These are phyloP conservation scores for Cladosporium velox DNA, from an alignment of 2,329 filamentous ascomycete species.

Conservation along the genomic window DNA sequence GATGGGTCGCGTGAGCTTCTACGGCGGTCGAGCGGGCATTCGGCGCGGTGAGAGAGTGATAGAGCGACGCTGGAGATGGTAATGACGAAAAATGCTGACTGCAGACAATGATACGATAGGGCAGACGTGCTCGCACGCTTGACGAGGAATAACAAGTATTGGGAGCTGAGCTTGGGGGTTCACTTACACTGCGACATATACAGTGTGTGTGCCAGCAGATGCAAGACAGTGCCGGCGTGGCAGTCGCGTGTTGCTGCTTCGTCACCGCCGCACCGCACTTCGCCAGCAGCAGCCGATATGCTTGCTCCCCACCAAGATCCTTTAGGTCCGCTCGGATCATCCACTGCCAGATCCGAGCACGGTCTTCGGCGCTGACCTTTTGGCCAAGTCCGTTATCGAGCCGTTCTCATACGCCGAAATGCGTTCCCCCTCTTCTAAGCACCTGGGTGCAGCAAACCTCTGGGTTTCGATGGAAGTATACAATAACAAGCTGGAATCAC, in stretches of 20 bases:
- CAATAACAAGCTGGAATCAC: background rate
- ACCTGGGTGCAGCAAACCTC: background rate
- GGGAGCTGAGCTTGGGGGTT: background rate
- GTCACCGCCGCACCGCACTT: constrained; percentile 13
- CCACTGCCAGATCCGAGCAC: background rate
- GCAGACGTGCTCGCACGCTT: background rate
- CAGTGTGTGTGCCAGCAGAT: background rate
- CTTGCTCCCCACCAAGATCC: constrained; percentile 14
- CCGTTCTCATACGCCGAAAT: background rate
- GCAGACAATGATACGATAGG: background rate
- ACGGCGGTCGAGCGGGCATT: constrained; percentile 13
- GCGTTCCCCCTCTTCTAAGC: background rate
- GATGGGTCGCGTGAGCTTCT: constrained; percentile 19
- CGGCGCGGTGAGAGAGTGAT: background rate
- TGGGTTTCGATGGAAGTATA: background rate
- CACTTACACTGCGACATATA: background rate
- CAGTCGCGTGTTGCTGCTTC: constrained; percentile 17
- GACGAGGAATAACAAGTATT: background rate
- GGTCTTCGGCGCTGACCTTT: background rate
- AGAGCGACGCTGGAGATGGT: background rate
- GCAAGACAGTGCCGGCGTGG: constrained; percentile 16
- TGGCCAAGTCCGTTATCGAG: constrained; percentile 10
- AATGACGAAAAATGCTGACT: background rate
- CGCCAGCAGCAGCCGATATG: constrained; percentile 6
- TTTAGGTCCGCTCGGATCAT: constrained; percentile 6